phyloP scores from a whole-genome alignment of 495 filamentous ascomycete genomes.

The Patellaria atrata region DNA sequence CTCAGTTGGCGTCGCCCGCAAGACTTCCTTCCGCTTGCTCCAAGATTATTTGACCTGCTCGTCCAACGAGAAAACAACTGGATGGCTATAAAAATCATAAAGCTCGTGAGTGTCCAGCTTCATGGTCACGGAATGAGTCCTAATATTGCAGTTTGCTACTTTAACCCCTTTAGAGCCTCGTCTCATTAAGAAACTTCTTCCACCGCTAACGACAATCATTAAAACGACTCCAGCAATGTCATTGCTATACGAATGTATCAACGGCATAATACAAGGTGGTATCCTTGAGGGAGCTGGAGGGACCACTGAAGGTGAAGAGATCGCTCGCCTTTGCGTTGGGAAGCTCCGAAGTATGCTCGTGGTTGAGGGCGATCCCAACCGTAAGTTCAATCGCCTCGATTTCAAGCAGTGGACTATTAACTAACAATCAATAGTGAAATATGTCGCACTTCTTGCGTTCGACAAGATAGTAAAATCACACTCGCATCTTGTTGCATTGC shows the following conservation, averaged over 20 bases:
- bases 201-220: constrained; percentile 86
- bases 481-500: constrained; percentile 69
- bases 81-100: constrained; percentile 99
- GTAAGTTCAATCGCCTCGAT: constrained; percentile 36
- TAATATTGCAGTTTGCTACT: constrained; percentile 61
- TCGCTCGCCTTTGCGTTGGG: constrained; percentile 81
- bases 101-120: constrained; percentile 47
- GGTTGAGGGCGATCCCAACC: constrained; percentile 80
- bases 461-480: constrained; percentile 85
- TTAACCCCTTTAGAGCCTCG: constrained; percentile 87
- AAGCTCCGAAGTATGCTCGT: constrained; percentile 91
- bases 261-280: constrained; percentile 92
- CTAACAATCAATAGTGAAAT: constrained; percentile 54
- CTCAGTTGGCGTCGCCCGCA: constrained; percentile 84
- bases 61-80: constrained; percentile 95
- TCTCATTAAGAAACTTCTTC: constrained; percentile 79
- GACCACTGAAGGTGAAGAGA: constrained; percentile 69
- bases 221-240: constrained; percentile 94
- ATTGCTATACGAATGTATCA: constrained; percentile 92
- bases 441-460: constrained; percentile 89
- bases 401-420: background rate
- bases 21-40: constrained; percentile 86
- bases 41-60: constrained; percentile 77
- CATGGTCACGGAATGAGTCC: background rate
- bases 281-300: constrained; percentile 70